Evolutionary conservation across 1,139 yeast species (phyloP), one percentile per base, ranked within the genome.

Genomic region (Groenewaldozyma sp.): DNA sequence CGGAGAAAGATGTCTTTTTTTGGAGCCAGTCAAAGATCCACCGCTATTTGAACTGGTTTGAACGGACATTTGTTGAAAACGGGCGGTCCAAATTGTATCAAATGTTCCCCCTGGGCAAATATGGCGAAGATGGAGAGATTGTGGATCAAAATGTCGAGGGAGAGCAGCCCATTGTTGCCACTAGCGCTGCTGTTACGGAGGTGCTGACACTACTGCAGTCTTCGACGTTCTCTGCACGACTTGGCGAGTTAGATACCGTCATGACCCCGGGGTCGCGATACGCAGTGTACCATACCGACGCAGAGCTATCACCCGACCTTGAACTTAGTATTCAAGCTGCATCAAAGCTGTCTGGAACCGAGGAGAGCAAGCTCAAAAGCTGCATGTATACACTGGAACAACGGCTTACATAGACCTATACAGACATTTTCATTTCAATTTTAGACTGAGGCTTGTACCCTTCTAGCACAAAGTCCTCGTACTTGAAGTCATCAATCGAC

Each of bases 361-460:
- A 38, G 21, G 36, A 22, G 27, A 6, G 14, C 6, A 27, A n/a
- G 27, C 9, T 34, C 6, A 9, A n/a, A 18, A 24, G 10, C 24
- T 16, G 17, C 26, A 11, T 27, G 17, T 26, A 19, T 21, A 33
- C 11, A 2, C 29, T 18, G n/a, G 36, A 31, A 6, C 24, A 17
- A n/a, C 6, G 22, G 9, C 10, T 13, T 4, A 36, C 24, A 29
- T 6, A 22, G 24, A 27, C 16, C 38, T 56, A 68, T 42, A 77
- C 79, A 48, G 81, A 71, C 81, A 78, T 73, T 63, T 84, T 74
- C 99, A 91, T 91, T 52, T 82, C 84, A 50, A 91, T 88, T 44
- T 78, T 77, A 3, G 77, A 73, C 57, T 86, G 79, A 2, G 96
- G 96, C 42, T 82, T 69, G 59, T 91, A 91, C 40, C 76, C 84